A percentile compares a stretch with the other conserved stretches of the same genome.
These are phyloP conservation scores for Apiotrichum sp. DNA, from an alignment of 1,284 basidiomycete genomes.

Conservation along the genomic window DNA sequence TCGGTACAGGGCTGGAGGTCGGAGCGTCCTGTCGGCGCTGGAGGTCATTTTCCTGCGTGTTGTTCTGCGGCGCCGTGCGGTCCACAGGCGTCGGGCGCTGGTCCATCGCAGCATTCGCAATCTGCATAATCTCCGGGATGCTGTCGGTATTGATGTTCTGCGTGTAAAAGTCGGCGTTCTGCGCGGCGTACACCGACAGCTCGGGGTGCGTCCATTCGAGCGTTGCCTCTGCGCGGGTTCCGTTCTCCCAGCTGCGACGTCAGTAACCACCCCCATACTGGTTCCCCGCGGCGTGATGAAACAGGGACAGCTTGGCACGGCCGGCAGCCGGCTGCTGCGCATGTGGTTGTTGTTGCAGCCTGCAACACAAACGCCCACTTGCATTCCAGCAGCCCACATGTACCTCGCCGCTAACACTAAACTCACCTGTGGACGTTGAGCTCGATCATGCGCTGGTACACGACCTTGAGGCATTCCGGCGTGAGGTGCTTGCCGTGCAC, in stretches of 20 bases:
- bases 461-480: constrained; percentile 1
- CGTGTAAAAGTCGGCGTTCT: constrained; percentile 25
- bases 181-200: constrained; percentile 58
- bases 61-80: neutral
- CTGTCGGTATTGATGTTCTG: constrained; percentile 48
- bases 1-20: neutral
- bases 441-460: constrained; percentile 30
- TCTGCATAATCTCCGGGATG: constrained; percentile 51
- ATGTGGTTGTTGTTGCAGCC: too few species aligned
- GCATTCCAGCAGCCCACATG: too few species aligned
- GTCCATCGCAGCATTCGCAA: constrained; percentile 49
- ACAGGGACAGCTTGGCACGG: too few species aligned
- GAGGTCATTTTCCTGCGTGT: neutral
- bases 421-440: constrained; percentile 19
- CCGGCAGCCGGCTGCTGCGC: too few species aligned
- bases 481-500: constrained; percentile 2
- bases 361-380: too few species aligned
- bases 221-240: constrained; percentile 66
- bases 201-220: constrained; percentile 61
- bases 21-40: constrained; percentile 2
- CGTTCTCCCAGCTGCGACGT: constrained; percentile 66
- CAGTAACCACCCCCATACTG: too few species aligned
- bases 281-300: too few species aligned
- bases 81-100: constrained; percentile 24
- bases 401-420: too few species aligned